These are phyloP conservation scores for Ceratobasidium sp. DNA, from an alignment of 1,284 basidiomycete species.

Conservation along the genomic window DNA sequence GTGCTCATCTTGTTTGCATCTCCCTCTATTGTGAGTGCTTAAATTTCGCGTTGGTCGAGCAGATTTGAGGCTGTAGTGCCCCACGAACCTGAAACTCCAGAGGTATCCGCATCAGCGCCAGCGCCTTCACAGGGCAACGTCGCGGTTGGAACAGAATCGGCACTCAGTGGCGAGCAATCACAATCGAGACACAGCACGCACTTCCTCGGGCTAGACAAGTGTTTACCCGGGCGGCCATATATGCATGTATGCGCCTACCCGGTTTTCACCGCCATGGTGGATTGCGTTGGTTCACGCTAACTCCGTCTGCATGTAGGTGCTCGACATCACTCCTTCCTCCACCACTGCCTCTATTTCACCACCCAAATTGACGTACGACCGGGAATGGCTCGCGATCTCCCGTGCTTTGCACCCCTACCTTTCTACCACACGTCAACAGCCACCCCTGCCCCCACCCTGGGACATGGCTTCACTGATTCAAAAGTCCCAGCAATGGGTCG, in stretches of 20 bases:
- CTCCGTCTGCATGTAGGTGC: conserved; percentile 64
- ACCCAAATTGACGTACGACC: conserved; percentile 74
- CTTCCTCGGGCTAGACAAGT: conserved; percentile 96
- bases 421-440: conserved; percentile 66
- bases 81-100: conserved; percentile 60
- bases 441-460: conserved; percentile 71
- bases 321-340: conserved; percentile 69
- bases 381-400: conserved; percentile 94
- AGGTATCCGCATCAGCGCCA: conserved; percentile 30
- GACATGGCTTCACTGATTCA: conserved; percentile 71
- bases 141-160: conserved; percentile 66
- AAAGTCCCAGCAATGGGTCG: conserved; percentile 77
- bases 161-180: conserved; percentile 47
- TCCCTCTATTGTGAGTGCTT: background rate
- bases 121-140: conserved; percentile 55
- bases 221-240: conserved; percentile 83
- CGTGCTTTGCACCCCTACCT: conserved; percentile 88
- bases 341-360: conserved; percentile 44
- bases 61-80: conserved; percentile 75
- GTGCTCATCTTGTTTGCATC: conserved; percentile 1
- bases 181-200: conserved; percentile 64
- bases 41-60: conserved; percentile 52
- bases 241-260: conserved; percentile 75
- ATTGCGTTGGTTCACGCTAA: background rate
- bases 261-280: background rate